Base-by-base conservation (phyloP, 2,329 filamentous ascomycete species). In the Paecilomyces sp. region DNA sequence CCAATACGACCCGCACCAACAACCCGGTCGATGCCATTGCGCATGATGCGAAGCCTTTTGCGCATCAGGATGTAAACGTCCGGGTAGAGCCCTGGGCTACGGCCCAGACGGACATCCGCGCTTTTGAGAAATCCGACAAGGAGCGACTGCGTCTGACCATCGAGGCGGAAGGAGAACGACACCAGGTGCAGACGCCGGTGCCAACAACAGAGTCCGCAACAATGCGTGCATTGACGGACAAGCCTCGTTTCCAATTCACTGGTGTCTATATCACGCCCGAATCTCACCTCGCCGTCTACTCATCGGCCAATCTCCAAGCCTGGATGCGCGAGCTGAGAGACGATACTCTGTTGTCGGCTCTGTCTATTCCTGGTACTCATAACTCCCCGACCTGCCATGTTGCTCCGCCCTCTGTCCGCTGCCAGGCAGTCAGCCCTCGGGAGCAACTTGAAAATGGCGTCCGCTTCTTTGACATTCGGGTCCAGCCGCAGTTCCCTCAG, bases 301-400 rank as follows among this genome's bases (percentile, higher is more conserved):
- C 87, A 62, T 91, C 87, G 4, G 83, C 87, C 15, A 82, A 85
- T 58, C 83, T 92, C 56, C 72, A 85, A 62, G 77, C 81, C 57
- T 96, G 94, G 94, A 97, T 97, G 92, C 76, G 81, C 59, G 82
- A 87, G 62, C 81, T 97, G 51, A 80, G 83, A 61, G 85, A 92
- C 68, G 82, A 86, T 22, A 88, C 85, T 57, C 86, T 91, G 1
- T 80, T 97, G 3, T 89, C 90, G 1, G 83, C 88, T 2, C 85
- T 99, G 56, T 94, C 89, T 56, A 94, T 97, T 63, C 94, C 94
- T 15, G 94, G 94, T 64, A 97, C 94, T 0, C 94, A 99, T 80
- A 97, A 99, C 77, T 91, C 90, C 18, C 91, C 94, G 6, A 95
- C 92, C 9, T 88, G 85, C 77, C 83, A 95, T 79, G 83, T 85